Evolutionary conservation across 139 green algal species (phyloP).

Genomic region (Chlorella vulgaris): DNA sequence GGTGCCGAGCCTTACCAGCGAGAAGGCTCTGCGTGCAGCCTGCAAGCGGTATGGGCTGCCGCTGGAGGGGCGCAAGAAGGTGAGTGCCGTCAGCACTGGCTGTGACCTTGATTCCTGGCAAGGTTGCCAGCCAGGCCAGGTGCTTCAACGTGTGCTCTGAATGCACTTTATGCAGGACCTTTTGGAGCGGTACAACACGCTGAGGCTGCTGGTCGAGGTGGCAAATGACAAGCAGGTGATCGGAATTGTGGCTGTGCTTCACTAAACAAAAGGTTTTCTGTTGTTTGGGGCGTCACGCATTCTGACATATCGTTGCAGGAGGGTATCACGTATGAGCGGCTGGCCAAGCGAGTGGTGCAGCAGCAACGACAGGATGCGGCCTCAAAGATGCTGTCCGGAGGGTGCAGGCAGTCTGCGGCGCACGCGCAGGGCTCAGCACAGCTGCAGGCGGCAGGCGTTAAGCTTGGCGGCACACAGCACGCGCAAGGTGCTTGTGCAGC

Average conservation of each 20-base stretch:
- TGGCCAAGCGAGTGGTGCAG: neutral
- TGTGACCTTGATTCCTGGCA: neutral
- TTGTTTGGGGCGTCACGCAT: neutral
- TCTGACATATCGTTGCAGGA: neutral
- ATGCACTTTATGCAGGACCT: constrained; percentile 10
- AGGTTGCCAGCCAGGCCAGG: too few relatives aligned
- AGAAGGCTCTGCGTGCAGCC: constrained; percentile 33
- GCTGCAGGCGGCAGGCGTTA: neutral
- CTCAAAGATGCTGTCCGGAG: constrained; percentile 1
- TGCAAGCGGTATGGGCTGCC: constrained; percentile 33
- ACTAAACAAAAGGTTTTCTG: neutral
- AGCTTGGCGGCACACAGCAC: neutral
- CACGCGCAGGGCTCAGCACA: neutral
- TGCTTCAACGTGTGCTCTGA: neutral
- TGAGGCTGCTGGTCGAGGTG: constrained; percentile 32
- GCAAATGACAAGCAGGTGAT: constrained; percentile 47
- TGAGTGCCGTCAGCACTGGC: neutral
- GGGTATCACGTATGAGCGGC: constrained; percentile 6
- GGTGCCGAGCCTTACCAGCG: constrained; percentile 32
- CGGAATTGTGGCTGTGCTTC: neutral
- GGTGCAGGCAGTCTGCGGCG: neutral
- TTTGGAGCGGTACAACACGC: constrained; percentile 40
- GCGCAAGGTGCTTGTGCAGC: neutral
- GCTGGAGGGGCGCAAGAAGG: constrained; percentile 41
- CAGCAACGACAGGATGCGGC: constrained; percentile 16